Conservation (phyloP, 371 early-diverging fungal species). For the Funneliformis caledonium region DNA sequence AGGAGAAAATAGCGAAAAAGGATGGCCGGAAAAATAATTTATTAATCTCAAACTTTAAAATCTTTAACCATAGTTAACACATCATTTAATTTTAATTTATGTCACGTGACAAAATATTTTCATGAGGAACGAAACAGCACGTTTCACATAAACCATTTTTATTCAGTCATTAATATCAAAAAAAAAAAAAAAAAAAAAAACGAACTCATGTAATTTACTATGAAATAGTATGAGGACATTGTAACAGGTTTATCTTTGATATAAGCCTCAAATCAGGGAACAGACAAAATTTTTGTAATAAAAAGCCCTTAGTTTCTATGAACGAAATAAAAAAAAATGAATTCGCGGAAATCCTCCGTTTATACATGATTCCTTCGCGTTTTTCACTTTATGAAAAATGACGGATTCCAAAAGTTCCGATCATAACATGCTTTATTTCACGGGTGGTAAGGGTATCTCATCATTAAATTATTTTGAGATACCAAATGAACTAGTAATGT, state of each 20-base stretch:
- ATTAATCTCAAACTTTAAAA: neutral
- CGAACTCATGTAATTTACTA: too few species aligned
- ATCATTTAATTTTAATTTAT: neutral
- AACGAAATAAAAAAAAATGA: too few species aligned
- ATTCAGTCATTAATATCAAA: too few species aligned
- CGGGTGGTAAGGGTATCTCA: neutral
- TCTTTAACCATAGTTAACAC: neutral
- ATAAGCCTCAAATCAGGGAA: too few species aligned
- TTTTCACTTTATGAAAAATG: neutral
- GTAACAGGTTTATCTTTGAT: too few species aligned
- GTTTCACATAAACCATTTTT: too few species aligned
- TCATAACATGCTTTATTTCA: neutral
- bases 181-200: too few species aligned
- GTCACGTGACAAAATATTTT: too few species aligned
- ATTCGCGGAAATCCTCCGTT: neutral
- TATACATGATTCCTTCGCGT: neutral
- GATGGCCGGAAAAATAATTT: slow-evolving; percentile 38
- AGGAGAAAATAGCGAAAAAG: slow-evolving; percentile 57
- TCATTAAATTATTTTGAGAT: neutral
- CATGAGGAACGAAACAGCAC: too few species aligned
- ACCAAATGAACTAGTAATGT: neutral
- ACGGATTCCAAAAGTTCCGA: neutral
- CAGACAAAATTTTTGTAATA: too few species aligned
- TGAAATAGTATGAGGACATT: too few species aligned
- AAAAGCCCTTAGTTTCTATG: too few species aligned